Percentiles rank a stretch among this genome's conserved stretches.
phyloP scores from a whole-genome alignment of 2,329 filamentous ascomycete species.

The Aurifilum marmelostoma region DNA sequence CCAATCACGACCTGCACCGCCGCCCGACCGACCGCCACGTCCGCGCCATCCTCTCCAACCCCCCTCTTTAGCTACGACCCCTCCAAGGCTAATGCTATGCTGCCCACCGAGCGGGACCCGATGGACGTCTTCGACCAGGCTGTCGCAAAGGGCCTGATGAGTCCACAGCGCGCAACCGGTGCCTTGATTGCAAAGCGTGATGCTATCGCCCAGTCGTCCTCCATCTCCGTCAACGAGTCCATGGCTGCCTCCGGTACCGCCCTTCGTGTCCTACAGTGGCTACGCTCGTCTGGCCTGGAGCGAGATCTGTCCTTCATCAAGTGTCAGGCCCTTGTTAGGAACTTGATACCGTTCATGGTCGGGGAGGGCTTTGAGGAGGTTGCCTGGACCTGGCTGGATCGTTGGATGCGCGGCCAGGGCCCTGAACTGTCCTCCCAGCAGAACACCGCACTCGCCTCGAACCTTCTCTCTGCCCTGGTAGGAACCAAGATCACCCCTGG shows the following conservation, averaged over 20 bases:
- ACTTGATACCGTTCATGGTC: slow-evolving; percentile 54
- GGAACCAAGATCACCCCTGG: slow-evolving; percentile 40
- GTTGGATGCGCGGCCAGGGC: slow-evolving; percentile 39
- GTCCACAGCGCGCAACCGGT: slow-evolving; percentile 53
- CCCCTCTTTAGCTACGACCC: slow-evolving; percentile 52
- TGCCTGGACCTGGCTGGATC: slow-evolving; percentile 57
- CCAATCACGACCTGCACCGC: slow-evolving; percentile 31
- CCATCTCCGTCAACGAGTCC: slow-evolving; percentile 38
- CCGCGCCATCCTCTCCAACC: slow-evolving; percentile 60
- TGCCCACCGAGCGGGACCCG: slow-evolving; percentile 42
- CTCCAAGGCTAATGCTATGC: slow-evolving; percentile 34
- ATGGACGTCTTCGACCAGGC: slow-evolving; percentile 61
- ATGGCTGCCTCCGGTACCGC: slow-evolving; percentile 50
- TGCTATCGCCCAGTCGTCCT: slow-evolving; percentile 42
- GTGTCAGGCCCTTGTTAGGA: slow-evolving; percentile 40
- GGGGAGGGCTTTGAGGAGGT: slow-evolving; percentile 56
- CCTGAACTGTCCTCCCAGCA: slow-evolving; percentile 22
- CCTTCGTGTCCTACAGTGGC: slow-evolving; percentile 55
- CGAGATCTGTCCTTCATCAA: slow-evolving; percentile 51
- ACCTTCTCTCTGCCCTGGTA: slow-evolving; percentile 46
- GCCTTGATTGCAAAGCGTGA: slow-evolving; percentile 54
- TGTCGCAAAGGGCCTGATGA: slow-evolving; percentile 61
- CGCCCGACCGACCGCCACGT: slow-evolving; percentile 55
- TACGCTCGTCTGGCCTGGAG: slow-evolving; percentile 54
- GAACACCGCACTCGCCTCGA: slow-evolving; percentile 30